Conservation (phyloP, 192 early-diverging fungal species). For the Lunasporangiospora selenospora region DNA sequence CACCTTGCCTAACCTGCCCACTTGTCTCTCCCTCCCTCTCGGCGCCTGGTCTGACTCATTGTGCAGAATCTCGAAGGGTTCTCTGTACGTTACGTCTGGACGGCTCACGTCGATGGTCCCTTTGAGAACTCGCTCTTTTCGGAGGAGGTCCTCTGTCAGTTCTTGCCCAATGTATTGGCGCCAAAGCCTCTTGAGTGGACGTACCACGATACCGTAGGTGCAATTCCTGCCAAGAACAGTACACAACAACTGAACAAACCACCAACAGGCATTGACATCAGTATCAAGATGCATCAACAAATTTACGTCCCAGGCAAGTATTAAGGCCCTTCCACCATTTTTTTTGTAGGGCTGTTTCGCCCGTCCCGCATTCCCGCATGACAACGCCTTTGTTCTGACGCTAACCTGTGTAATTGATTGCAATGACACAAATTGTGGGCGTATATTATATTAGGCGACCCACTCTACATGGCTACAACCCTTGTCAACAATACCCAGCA, state of each 20-base stretch:
- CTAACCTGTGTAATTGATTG: too few relatives aligned
- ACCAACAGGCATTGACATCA: conserved; percentile 16
- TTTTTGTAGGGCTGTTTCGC: too few relatives aligned
- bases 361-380: too few relatives aligned
- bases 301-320: conserved; percentile 37
- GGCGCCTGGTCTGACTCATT: too few relatives aligned
- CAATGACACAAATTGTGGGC: too few relatives aligned
- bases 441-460: too few relatives aligned
- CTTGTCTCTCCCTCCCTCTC: too few relatives aligned
- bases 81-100: conserved; percentile 45
- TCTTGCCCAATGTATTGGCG: conserved; percentile 33
- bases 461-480: conserved; percentile 35
- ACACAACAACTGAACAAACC: conserved; percentile 32
- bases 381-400: too few relatives aligned
- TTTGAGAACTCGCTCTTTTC: conserved; percentile 20
- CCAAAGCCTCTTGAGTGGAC: conserved; percentile 46
- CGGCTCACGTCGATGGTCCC: conserved; percentile 38
- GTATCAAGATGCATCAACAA: conserved; percentile 45
- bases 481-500: conserved; percentile 29
- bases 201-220: conserved; percentile 17
- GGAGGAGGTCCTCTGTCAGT: conserved; percentile 44
- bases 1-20: too few relatives aligned
- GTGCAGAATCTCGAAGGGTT: conserved; percentile 33
- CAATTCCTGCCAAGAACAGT: conserved; percentile 13
- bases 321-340: too few relatives aligned